These are phyloP conservation scores for Neurospora crassa DNA, from an alignment of 2,329 filamentous ascomycete genomes.

Conservation along the genomic window DNA sequence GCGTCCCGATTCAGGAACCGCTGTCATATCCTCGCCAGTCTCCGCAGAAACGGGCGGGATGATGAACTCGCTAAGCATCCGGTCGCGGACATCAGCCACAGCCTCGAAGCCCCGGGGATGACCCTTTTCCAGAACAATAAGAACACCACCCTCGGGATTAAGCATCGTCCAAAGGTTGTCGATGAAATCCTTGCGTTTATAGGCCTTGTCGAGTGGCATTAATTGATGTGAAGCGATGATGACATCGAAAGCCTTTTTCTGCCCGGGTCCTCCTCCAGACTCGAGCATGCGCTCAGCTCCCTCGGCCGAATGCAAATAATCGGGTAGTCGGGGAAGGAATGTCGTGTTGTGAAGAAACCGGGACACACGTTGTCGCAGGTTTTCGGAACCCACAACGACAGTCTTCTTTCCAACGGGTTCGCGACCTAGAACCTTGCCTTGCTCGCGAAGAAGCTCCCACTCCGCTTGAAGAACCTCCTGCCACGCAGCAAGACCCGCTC, in stretches of 20 bases:
- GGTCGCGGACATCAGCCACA: slow-evolving; percentile 72
- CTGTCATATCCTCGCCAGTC: slow-evolving; percentile 30
- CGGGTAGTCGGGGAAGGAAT: slow-evolving; percentile 84
- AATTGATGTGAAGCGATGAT: slow-evolving; percentile 83
- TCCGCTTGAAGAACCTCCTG: slow-evolving; percentile 71
- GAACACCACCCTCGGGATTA: slow-evolving; percentile 72
- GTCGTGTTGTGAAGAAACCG: slow-evolving; percentile 77
- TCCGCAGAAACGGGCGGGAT: slow-evolving; percentile 41
- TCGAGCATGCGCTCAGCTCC: slow-evolving; percentile 51
- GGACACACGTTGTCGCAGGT: slow-evolving; percentile 66
- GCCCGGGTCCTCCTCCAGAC: slow-evolving; percentile 37
- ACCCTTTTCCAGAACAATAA: slow-evolving; percentile 85
- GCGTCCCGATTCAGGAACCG: slow-evolving; percentile 30
- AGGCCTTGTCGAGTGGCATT: slow-evolving; percentile 65
- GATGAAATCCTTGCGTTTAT: slow-evolving; percentile 66
- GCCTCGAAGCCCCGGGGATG: slow-evolving; percentile 87
- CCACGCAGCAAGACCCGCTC: slow-evolving; percentile 66
- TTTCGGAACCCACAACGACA: slow-evolving; percentile 67
- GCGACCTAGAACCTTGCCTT: slow-evolving; percentile 30
- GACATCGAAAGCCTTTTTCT: slow-evolving; percentile 75
- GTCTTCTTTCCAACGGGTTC: slow-evolving; percentile 63
- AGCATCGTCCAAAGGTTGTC: slow-evolving; percentile 86
- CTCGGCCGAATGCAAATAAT: slow-evolving; percentile 61
- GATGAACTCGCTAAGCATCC: slow-evolving; percentile 68
- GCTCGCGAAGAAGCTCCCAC: slow-evolving; percentile 59